A percentile compares a stretch with the other conserved stretches of the same genome.
Evolutionary conservation across 1,284 basidiomycete species (phyloP).

Genomic region (Cutaneotrichosporon cutaneum): DNA sequence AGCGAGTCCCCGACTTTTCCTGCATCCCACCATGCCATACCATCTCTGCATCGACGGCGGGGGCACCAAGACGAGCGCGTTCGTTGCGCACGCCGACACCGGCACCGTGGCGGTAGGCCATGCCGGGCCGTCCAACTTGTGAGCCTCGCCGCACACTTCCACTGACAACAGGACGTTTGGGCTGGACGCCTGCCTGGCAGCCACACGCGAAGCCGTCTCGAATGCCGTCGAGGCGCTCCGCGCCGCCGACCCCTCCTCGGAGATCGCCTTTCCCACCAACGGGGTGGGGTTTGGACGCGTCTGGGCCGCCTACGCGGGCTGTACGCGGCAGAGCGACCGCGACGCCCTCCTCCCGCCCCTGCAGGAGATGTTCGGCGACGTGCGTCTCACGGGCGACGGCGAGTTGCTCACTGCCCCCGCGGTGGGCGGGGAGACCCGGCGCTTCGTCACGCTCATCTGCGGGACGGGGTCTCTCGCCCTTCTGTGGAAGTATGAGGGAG

Average conservation of each 20-base stretch:
- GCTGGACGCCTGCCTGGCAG: slow-evolving; percentile 13
- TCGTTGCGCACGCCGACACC: slow-evolving; percentile 4
- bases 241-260: background rate
- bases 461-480: slow-evolving; percentile 21
- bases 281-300: slow-evolving; percentile 5
- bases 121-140: slow-evolving; percentile 26
- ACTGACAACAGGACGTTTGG: slow-evolving; percentile 21
- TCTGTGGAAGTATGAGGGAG: slow-evolving; percentile 11
- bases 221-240: background rate
- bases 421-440: background rate
- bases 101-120: slow-evolving; percentile 10
- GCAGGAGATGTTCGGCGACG: background rate
- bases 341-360: slow-evolving; percentile 14
- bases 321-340: slow-evolving; percentile 20
- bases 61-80: slow-evolving; percentile 26
- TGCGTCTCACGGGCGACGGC: slow-evolving; percentile 23
- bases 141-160: background rate
- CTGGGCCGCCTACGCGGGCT: slow-evolving; percentile 25
- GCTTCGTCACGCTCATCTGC: slow-evolving; percentile 21
- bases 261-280: background rate
- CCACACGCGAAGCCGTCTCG: slow-evolving; percentile 11
- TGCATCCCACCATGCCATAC: slow-evolving; percentile 5
- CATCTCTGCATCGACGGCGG: slow-evolving; percentile 28
- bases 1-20: too few species aligned
- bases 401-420: slow-evolving; percentile 22